Conservation (phyloP, 768 basidiomycete genomes). For the Lepiota brunneoincarnata region DNA sequence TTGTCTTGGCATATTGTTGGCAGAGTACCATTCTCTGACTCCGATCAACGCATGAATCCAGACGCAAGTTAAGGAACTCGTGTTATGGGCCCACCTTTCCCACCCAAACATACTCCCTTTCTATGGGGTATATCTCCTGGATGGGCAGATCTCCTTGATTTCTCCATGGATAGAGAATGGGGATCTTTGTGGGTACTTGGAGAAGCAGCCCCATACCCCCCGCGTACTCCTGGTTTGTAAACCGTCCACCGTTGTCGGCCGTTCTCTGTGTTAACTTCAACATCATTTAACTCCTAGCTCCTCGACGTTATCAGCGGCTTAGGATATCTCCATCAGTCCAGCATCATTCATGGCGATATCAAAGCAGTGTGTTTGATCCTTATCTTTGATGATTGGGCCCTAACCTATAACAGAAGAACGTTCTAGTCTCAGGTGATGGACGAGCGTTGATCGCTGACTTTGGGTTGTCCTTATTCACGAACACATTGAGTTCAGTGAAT, state of each 20-base stretch:
- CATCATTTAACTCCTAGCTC: not conserved
- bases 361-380: not conserved
- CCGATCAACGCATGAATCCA: not conserved
- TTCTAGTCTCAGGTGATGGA: not conserved
- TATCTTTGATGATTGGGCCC: not conserved
- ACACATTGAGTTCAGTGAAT: not conserved
- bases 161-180: constrained; percentile 22
- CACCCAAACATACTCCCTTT: constrained; percentile 36
- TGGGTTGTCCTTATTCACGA: constrained; percentile 3
- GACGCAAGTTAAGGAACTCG: constrained; percentile 20
- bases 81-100: constrained; percentile 28
- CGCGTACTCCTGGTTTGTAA: constrained; percentile 15
- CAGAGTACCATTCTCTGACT: not conserved
- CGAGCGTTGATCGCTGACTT: constrained; percentile 1
- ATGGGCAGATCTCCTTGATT: constrained; percentile 14
- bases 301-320: not conserved
- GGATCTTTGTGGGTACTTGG: constrained; percentile 14
- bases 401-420: not conserved
- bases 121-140: constrained; percentile 24
- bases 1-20: no score
- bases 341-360: constrained; percentile 2
- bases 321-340: not conserved
- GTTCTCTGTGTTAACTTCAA: no score
- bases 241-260: not conserved
- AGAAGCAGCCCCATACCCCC: constrained; percentile 5